Evolutionary conservation across 352 stramenopile genomes (phyloP).

Genomic region (Globisporangium takayamanum): DNA sequence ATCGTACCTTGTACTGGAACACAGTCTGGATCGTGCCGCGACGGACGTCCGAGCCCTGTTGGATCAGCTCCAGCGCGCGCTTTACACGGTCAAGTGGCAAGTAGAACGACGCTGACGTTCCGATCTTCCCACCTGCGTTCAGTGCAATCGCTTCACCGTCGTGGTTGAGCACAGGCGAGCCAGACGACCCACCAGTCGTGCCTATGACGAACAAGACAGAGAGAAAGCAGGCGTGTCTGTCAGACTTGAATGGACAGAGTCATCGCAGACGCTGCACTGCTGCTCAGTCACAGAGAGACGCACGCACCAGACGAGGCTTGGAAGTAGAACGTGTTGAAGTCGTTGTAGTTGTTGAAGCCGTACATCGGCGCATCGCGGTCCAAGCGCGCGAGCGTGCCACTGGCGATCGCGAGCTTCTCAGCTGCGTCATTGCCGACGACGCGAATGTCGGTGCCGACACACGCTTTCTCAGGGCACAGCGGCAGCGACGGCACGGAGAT

Average conservation of each 20-base stretch:
- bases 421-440: conserved; percentile 91
- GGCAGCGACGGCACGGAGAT: conserved; percentile 71
- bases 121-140: conserved; percentile 88
- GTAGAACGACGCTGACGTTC: conserved; percentile 87
- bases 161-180: conserved; percentile 84
- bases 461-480: conserved; percentile 77
- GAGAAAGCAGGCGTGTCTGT: neutral
- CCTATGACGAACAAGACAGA: conserved; percentile 17
- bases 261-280: neutral
- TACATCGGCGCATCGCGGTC: conserved; percentile 89
- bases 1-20: conserved; percentile 77
- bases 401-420: conserved; percentile 90
- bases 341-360: conserved; percentile 88
- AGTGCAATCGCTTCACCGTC: conserved; percentile 86
- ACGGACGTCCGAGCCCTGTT: conserved; percentile 56
- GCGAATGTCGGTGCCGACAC: conserved; percentile 89
- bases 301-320: conserved; percentile 68
- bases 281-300: neutral
- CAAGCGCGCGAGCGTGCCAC: conserved; percentile 86
- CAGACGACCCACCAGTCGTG: conserved; percentile 83
- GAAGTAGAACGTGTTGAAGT: conserved; percentile 94
- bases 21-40: conserved; percentile 87
- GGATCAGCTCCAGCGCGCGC: conserved; percentile 78
- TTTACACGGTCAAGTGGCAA: conserved; percentile 86
- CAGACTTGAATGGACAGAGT: neutral